Evolutionary conservation across 192 early-diverging fungal genomes (phyloP).

Genomic region (Coemansia sp.): DNA sequence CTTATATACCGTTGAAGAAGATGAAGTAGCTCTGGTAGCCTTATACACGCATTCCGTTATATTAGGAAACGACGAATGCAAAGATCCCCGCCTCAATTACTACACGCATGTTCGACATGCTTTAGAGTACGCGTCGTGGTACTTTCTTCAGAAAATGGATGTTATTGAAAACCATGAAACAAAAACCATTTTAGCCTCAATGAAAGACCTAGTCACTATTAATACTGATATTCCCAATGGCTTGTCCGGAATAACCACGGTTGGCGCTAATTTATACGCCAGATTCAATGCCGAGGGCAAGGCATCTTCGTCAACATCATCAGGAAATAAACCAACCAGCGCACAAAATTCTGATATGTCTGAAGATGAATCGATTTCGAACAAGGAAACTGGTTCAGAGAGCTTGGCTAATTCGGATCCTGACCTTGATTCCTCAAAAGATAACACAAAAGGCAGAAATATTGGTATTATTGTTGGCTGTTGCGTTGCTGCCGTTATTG

Average conservation of each 20-base stretch:
- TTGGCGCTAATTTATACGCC: neutral
- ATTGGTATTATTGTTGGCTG: too few species aligned
- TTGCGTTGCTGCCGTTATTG: too few species aligned
- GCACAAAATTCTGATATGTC: too few species aligned
- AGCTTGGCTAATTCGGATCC: too few species aligned
- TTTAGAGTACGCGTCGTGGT: neutral
- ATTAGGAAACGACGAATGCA: neutral
- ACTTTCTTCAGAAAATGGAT: neutral
- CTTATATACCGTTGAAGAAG: neutral
- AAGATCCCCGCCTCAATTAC: neutral
- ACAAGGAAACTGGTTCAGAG: too few species aligned
- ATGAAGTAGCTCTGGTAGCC: neutral
- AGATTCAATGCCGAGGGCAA: neutral
- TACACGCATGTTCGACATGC: neutral
- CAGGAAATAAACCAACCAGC: neutral
- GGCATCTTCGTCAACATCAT: neutral
- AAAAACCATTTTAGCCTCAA: neutral
- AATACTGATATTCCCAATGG: neutral
- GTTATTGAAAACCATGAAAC: neutral
- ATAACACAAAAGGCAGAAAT: too few species aligned
- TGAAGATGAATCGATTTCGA: too few species aligned
- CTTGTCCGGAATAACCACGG: neutral
- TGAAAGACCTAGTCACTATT: neutral
- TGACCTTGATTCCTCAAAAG: too few species aligned
- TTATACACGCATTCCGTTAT: neutral